Evolutionary conservation across 2,329 filamentous ascomycete species (phyloP), one percentile per base, ranked within the genome.

Genomic region (Curvularia sp.): DNA sequence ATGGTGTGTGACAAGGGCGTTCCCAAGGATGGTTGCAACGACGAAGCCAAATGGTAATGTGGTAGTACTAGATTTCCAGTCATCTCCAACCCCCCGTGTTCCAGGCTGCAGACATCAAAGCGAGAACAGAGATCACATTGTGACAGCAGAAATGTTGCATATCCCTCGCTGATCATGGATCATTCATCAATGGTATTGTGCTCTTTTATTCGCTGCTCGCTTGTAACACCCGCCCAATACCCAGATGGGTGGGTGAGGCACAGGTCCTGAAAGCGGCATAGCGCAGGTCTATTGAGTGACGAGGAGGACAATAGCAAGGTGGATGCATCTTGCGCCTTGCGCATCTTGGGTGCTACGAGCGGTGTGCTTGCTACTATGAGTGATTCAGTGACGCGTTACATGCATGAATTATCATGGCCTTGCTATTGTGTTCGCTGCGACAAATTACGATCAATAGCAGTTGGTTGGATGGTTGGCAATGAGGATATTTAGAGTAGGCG

Each of bases 351-450:
- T 15, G 33, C 22, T 8, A 42, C 30, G 24, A 31, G 26, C 20
- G 42, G 13, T 33, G 24, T 24, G 26, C 28, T 35, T 39, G 15
- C 13, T 53, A 38, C n/a, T 22, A 20, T 53, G 41, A 26, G 4
- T 22, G 38, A 24, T 28, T 15, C 22, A 38, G 55, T 49, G 44
- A 31, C 31, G 55, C 18, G 31, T 24, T 38, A 26, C 8, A 12
- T 49, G 51, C 24, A 42, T 47, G 1, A 20, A 31, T 28, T 42
- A 31, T 55, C 53, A 60, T 31, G 59, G 49, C 35, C 60, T 67
- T 68, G 63, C 61, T 69, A 67, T 70, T 71, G 66, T 70, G 61
- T 62, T 55, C 54, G 47, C 49, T 51, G 61, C 70, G 68, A 64
- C 62, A 66, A 59, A 18, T 49, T 35, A 10, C 15, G 62, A 55